Percentiles rank a stretch among this genome's conserved stretches.
phyloP scores from a whole-genome alignment of 1,284 basidiomycete species.

The Spongispora temasekensis region DNA sequence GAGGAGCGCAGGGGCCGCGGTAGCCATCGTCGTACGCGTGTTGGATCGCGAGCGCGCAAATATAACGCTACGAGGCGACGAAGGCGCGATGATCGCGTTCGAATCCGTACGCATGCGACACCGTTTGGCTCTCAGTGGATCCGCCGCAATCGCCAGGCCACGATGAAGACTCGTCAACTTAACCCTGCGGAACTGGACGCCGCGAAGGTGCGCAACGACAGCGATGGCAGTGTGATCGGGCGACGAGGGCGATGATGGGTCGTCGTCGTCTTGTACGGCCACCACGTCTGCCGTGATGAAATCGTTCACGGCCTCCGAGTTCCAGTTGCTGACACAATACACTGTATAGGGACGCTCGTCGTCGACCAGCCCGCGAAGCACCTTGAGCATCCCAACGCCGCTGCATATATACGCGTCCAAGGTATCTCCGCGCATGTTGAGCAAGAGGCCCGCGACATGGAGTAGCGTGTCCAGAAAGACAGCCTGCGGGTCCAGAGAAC shows the following conservation, averaged over 20 bases:
- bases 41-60: constrained; percentile 30
- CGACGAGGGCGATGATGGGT: too few species aligned
- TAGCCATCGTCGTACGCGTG: constrained; percentile 18
- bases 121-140: constrained; percentile 7
- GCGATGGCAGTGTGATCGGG: constrained; percentile 22
- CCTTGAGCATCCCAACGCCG: constrained; percentile 49
- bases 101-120: constrained; percentile 29
- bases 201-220: constrained; percentile 57
- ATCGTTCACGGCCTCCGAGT: constrained; percentile 44
- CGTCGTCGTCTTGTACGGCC: constrained; percentile 42
- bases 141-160: constrained; percentile 41
- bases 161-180: constrained; percentile 49
- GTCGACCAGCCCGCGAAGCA: constrained; percentile 45
- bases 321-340: constrained; percentile 50
- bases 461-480: constrained; percentile 69
- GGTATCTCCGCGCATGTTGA: constrained; percentile 53
- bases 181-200: constrained; percentile 57
- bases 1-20: too few species aligned
- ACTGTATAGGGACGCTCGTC: constrained; percentile 47
- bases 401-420: constrained; percentile 65
- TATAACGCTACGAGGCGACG: constrained; percentile 31
- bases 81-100: constrained; percentile 28
- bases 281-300: constrained; percentile 51
- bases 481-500: constrained; percentile 46
- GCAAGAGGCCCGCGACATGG: constrained; percentile 68